Conservation (phyloP, 1,284 basidiomycete genomes). For the Puccinia coronata region DNA sequence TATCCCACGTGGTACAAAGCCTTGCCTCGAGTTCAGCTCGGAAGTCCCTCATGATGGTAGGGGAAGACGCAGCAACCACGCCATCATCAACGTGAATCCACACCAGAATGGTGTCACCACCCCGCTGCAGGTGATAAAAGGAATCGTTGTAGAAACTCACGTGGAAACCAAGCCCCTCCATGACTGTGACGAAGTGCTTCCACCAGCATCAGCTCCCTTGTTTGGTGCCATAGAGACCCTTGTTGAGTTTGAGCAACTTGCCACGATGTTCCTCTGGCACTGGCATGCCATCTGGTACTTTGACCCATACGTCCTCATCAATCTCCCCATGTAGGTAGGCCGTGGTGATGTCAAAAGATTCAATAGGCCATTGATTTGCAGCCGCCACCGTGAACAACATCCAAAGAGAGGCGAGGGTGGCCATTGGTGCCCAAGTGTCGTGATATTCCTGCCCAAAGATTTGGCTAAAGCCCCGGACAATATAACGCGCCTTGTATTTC, state of each 20-base stretch:
- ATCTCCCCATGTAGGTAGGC: slow-evolving; percentile 26
- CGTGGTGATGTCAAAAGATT: slow-evolving; percentile 20
- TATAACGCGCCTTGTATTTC: slow-evolving; percentile 26
- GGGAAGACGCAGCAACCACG: not conserved
- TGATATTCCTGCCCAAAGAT: not conserved
- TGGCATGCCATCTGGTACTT: not conserved
- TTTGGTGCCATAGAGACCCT: slow-evolving; percentile 27
- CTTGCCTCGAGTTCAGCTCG: not conserved
- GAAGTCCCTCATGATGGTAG: not conserved
- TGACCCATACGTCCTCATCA: slow-evolving; percentile 26
- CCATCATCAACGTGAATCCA: slow-evolving; percentile 35
- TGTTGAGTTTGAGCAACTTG: not conserved
- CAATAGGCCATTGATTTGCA: not conserved
- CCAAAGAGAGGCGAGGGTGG: not conserved
- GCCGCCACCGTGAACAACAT: not conserved
- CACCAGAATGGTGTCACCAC: not conserved
- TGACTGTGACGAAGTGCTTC: slow-evolving; percentile 5
- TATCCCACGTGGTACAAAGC: not conserved
- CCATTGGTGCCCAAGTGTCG: slow-evolving; percentile 10
- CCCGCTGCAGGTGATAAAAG: slow-evolving; percentile 3
- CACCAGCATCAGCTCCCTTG: slow-evolving; percentile 24
- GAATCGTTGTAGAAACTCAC: slow-evolving; percentile 22
- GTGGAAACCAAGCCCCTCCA: not conserved
- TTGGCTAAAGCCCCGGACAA: slow-evolving; percentile 15
- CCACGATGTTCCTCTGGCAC: slow-evolving; percentile 4